Percentiles rank a stretch among this genome's conserved stretches.
These are phyloP conservation scores for Nemania sp. DNA, from an alignment of 2,329 filamentous ascomycete genomes.

Conservation along the genomic window DNA sequence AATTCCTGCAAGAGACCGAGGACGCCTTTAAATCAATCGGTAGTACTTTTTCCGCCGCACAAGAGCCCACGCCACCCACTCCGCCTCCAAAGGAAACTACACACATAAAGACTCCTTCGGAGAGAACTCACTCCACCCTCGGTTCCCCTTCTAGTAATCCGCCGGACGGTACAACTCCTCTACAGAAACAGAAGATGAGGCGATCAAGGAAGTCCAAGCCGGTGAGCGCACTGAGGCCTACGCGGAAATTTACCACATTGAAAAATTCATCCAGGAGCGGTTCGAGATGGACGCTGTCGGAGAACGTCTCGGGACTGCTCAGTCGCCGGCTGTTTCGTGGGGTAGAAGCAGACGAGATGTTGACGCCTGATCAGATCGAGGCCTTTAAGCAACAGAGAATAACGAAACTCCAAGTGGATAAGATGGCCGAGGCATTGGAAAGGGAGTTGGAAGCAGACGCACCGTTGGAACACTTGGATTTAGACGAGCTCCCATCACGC, in stretches of 20 bases:
- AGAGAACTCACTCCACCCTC: background rate
- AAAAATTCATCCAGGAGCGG: constrained; percentile 39
- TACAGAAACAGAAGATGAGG: constrained; percentile 47
- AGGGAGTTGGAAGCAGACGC: constrained; percentile 46
- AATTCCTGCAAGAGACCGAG: constrained; percentile 55
- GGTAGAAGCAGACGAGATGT: constrained; percentile 63
- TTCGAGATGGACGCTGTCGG: constrained; percentile 57
- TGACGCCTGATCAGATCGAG: constrained; percentile 58
- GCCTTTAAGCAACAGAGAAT: constrained; percentile 49
- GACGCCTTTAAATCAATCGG: constrained; percentile 54
- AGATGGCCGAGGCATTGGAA: constrained; percentile 39
- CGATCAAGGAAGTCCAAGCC: constrained; percentile 40
- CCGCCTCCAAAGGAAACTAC: constrained; percentile 26
- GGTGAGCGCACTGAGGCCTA: constrained; percentile 33
- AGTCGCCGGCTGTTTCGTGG: constrained; percentile 58
- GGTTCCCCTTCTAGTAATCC: constrained; percentile 6
- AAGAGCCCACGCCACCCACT: constrained; percentile 29
- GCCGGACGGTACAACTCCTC: constrained; percentile 2
- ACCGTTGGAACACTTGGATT: constrained; percentile 55
- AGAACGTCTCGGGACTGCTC: constrained; percentile 62
- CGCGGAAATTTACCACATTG: constrained; percentile 32
- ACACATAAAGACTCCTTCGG: constrained; percentile 14
- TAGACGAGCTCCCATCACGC: constrained; percentile 51
- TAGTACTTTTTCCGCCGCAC: constrained; percentile 47
- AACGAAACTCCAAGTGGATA: constrained; percentile 40